Evolutionary conservation across 345 rosid species (phyloP), one percentile per base, ranked within the genome.

Genomic region (Linum trigynum): DNA sequence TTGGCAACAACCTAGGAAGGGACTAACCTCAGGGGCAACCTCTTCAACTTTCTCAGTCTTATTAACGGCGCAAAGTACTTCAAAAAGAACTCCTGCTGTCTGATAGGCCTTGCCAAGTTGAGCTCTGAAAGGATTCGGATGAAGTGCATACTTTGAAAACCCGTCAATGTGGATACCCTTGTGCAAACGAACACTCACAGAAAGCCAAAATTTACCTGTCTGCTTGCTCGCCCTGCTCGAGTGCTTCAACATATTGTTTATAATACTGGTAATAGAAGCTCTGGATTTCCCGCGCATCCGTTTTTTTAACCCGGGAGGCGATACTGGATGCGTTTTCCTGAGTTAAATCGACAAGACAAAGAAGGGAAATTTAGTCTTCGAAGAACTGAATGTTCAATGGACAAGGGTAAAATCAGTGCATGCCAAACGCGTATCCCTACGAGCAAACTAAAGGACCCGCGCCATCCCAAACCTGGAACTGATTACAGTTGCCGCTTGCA

Each of bases 41-140:
- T 90, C 97, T 85, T 92, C 98, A 53, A 90, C 96, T 83, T 92
- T 85, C 72, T 92, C 98, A n/a, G 87, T 77, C 83, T 92, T 92
- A 76, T 90, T 94, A 66, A 90, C 98, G 17, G 98, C 98, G 64
- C 92, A 90, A 64, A 94, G 96, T 67, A 90, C 99, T 84, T 94
- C 95, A 76, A 85, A 94, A 68, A 94, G 99, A 63, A 94, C 96
- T 59, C 99, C 97, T 0, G 99, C 99, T 10, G 97, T 94, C 82
- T 85, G 96, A 77, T 94, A 90, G 75, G 96, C 99, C 79, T 94
- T 90, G 40, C 94, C 99, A 75, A 94, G 97, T 79, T 94, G 99
- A 79, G 95, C 99, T 78, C 99, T 94, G 80, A 45, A 69, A 70
- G 74, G 63, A 65, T 64, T 60, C 45, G 59, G 45, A 38, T 69